Conservation (phyloP, 768 basidiomycete species). For the Lentinus brumalis region DNA sequence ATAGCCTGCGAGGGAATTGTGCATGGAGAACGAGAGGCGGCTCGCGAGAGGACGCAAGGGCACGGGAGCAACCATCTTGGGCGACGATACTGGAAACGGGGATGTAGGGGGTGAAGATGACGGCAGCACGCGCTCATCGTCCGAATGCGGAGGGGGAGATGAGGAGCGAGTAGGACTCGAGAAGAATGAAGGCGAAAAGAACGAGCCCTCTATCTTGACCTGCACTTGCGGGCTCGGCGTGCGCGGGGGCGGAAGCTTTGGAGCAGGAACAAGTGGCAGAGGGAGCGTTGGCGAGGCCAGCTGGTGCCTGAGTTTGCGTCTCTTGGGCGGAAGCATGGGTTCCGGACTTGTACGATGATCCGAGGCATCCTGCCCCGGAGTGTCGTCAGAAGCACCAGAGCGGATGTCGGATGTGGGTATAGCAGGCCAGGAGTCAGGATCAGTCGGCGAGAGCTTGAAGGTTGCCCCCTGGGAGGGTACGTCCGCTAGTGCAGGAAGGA, state of each 20-base stretch:
- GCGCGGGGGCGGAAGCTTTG: not conserved
- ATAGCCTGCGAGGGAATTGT: no score
- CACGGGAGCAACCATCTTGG: not conserved
- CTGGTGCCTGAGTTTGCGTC: no score
- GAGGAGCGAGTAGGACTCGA: not conserved
- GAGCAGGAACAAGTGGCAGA: no score
- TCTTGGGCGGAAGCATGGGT: not conserved
- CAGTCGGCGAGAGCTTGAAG: not conserved
- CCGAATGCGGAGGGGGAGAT: not conserved
- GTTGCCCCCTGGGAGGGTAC: not conserved
- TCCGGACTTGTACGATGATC: not conserved
- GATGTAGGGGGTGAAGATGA: conserved; percentile 5
- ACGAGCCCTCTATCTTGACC: not conserved
- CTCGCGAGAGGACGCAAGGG: not conserved
- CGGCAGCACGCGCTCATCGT: not conserved
- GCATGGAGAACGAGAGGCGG: not conserved
- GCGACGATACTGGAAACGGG: not conserved
- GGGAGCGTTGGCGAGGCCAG: no score
- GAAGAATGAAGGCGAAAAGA: not conserved
- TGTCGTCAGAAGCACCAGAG: not conserved
- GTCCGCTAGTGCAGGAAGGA: not conserved
- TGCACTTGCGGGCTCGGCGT: not conserved
- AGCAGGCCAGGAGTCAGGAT: not conserved
- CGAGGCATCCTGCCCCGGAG: not conserved
- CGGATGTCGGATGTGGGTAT: not conserved